Evolutionary conservation across 768 basidiomycete genomes (phyloP).

Genomic region (Leccinellum rugosiceps): DNA sequence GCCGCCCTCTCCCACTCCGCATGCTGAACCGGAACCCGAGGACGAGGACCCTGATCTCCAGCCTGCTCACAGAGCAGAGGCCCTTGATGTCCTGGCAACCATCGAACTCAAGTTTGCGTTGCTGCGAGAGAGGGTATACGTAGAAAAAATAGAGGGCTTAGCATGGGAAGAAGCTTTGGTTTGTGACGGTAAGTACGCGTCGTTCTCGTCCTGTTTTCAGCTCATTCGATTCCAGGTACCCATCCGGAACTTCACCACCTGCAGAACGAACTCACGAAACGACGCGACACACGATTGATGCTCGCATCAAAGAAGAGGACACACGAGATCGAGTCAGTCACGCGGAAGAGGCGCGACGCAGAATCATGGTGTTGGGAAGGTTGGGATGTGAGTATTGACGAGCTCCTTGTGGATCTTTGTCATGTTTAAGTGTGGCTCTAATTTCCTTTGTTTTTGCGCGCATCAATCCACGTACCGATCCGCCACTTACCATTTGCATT

Average conservation of each 20-base stretch:
- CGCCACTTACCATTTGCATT: not conserved
- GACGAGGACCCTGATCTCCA: slow-evolving; percentile 68
- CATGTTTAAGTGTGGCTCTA: slow-evolving; percentile 1
- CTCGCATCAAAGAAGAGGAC: slow-evolving; percentile 73
- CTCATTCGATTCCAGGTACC: slow-evolving; percentile 44
- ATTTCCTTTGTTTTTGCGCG: not conserved
- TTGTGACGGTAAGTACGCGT: slow-evolving; percentile 55
- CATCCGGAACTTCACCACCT: slow-evolving; percentile 88
- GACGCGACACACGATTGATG: slow-evolving; percentile 78
- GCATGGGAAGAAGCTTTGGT: slow-evolving; percentile 87
- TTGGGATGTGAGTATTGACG: slow-evolving; percentile 69
- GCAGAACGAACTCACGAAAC: slow-evolving; percentile 70
- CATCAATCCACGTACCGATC: slow-evolving; percentile 7
- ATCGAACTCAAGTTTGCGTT: slow-evolving; percentile 94
- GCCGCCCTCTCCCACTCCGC: slow-evolving; percentile 24
- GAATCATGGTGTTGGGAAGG: slow-evolving; percentile 82
- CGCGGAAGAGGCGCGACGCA: slow-evolving; percentile 61
- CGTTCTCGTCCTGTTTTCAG: not conserved
- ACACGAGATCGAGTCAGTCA: slow-evolving; percentile 62
- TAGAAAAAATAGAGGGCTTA: slow-evolving; percentile 91
- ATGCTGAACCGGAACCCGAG: slow-evolving; percentile 21
- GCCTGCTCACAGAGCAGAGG: slow-evolving; percentile 81
- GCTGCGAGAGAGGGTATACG: slow-evolving; percentile 80
- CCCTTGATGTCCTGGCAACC: slow-evolving; percentile 79
- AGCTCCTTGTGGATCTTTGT: not conserved